Evolutionary conservation across 345 rosid genomes (phyloP), one percentile per base, ranked within the genome.

Genomic region (Eutrema yunnanense): DNA sequence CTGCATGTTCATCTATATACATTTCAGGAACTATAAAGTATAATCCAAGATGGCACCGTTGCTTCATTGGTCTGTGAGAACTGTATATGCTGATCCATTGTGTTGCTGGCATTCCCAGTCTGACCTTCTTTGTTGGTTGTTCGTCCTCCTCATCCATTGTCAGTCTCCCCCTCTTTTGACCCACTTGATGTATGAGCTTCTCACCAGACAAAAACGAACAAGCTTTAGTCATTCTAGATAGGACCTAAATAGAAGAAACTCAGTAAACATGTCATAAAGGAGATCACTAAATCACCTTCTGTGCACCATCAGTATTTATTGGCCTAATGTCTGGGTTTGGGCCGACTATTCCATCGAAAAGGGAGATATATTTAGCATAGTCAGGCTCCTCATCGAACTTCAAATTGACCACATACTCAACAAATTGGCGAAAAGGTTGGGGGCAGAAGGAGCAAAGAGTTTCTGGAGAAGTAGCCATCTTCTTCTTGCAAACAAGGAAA

Each of bases 31-130:
- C 36, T 54, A 13, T 51, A 10, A 34, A 29, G 40, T 59, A 62
- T 62, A 67, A 57, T 47, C 12, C 30, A 62, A 76, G 36, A 32
- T 55, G 38, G 62, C 70, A 89, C 98, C 96, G 84, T 81, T 94
- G 97, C 79, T 88, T 94, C 97, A 94, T 94, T 11, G 98, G 96
- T 68, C 93, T 90, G 69, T 92, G 92, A 67, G 99, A 96, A 84
- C 83, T 94, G 80, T 94, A 94, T 43, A 92, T 81, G 76, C 97
- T 94, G 72, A 94, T 94, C 99, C 99, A 94, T 74, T 94, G 99
- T 33, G 90, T 88, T 75, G 96, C 93, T 57, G 99, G 99, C 99
- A 92, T 91, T 65, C 99, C 99, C 90, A 94, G 84, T 44, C 99
- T 86, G 63, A 94, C 81, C 82, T 91, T 94, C 87, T 94, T 94